A percentile compares a stretch with the other conserved stretches of the same genome.
phyloP scores from a whole-genome alignment of 257 asterid genomes.

The Catharanthus roseus region DNA sequence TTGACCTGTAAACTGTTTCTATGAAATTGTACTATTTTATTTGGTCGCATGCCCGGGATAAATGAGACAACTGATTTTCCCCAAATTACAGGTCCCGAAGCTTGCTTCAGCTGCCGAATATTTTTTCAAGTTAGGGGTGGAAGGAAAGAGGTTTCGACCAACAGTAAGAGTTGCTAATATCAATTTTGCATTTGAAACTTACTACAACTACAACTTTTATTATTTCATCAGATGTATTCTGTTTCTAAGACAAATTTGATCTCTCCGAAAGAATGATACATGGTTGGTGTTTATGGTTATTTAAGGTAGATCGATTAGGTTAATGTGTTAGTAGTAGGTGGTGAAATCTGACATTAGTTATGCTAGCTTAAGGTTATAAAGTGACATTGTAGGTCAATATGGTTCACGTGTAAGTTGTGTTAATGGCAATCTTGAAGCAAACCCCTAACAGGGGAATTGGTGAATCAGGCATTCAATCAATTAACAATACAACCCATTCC shows the following conservation, averaged over 20 bases:
- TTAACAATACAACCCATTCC: background rate
- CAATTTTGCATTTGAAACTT: no score
- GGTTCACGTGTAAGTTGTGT: background rate
- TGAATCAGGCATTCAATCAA: background rate
- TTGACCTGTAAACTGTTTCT: background rate
- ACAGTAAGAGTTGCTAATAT: slow-evolving; percentile 49
- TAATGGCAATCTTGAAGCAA: background rate
- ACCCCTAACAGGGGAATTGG: background rate
- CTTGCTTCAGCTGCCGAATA: slow-evolving; percentile 98
- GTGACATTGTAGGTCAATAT: background rate
- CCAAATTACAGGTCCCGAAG: slow-evolving; percentile 72
- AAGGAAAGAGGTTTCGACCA: slow-evolving; percentile 97
- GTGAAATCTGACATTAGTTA: background rate
- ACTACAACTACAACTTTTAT: background rate
- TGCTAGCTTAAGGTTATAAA: background rate
- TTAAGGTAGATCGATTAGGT: background rate
- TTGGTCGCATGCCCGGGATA: background rate
- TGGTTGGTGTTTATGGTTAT: background rate
- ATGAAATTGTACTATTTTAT: background rate
- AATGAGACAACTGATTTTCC: slow-evolving; percentile 9
- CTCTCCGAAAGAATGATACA: background rate
- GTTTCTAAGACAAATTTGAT: background rate
- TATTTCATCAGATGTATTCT: slow-evolving; percentile 1
- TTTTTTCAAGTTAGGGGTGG: slow-evolving; percentile 84
- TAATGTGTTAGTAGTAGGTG: background rate